phyloP scores from a whole-genome alignment of 495 filamentous ascomycete species.

The Alectoria sarmentosa region DNA sequence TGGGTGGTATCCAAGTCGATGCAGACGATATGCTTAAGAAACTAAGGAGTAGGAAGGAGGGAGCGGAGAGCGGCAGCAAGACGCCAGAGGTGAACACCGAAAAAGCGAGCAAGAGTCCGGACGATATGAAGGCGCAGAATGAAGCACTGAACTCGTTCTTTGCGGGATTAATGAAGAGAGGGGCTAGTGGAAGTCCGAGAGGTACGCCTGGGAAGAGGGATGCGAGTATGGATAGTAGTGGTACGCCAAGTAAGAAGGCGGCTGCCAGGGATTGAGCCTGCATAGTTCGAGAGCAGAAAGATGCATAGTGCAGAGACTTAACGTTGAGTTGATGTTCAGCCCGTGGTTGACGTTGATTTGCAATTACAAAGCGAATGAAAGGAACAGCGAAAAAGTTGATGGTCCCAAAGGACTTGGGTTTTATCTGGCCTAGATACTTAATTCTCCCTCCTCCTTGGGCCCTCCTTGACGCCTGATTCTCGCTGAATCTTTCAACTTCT shows the following conservation, averaged over 20 bases:
- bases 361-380: background rate
- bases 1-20: slow-evolving; percentile 95
- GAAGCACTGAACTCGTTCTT: slow-evolving; percentile 65
- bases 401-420: background rate
- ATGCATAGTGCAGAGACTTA: background rate
- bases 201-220: slow-evolving; percentile 17
- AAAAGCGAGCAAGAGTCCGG: slow-evolving; percentile 28
- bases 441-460: slow-evolving; percentile 17
- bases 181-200: slow-evolving; percentile 21
- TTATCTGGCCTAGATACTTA: background rate
- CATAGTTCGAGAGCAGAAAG: background rate
- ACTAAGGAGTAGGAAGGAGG: slow-evolving; percentile 46
- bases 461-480: slow-evolving; percentile 51
- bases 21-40: slow-evolving; percentile 91
- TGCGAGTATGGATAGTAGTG: slow-evolving; percentile 38
- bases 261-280: background rate
- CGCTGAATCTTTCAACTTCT: slow-evolving; percentile 77
- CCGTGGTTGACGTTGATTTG: background rate
- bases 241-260: slow-evolving; percentile 20
- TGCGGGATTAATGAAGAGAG: slow-evolving; percentile 55
- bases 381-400: background rate
- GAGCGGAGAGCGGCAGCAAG: slow-evolving; percentile 1
- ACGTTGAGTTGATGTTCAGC: background rate
- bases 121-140: slow-evolving; percentile 56
- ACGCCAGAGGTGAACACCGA: slow-evolving; percentile 14